Conservation (phyloP, 306 rosid species). For the Prosopis cineraria region DNA sequence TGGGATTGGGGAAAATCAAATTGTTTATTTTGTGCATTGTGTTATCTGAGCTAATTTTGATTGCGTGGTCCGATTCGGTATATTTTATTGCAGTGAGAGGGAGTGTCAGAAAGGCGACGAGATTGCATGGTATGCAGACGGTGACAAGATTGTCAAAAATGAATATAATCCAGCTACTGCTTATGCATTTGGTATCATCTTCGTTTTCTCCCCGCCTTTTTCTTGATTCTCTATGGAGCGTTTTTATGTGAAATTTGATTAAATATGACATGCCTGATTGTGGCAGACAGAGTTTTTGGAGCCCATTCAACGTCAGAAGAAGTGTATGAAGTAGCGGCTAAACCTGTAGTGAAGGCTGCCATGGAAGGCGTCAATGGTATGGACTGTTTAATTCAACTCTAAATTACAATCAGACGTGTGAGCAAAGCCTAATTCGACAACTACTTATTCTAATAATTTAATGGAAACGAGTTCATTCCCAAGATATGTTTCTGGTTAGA, state of each 20-base stretch:
- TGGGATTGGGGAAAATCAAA: conserved; percentile 27
- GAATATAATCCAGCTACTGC: conserved; percentile 86
- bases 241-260: conserved; percentile 21
- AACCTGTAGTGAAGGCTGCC: conserved; percentile 90
- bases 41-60: conserved; percentile 43
- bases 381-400: conserved; percentile 27
- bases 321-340: conserved; percentile 95
- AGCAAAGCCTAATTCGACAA: conserved; percentile 1
- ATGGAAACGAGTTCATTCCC: conserved; percentile 22
- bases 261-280: conserved; percentile 37
- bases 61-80: conserved; percentile 28
- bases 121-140: conserved; percentile 94
- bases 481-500: conserved; percentile 18
- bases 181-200: conserved; percentile 82
- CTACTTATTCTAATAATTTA: conserved; percentile 16
- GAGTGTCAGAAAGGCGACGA: conserved; percentile 95
- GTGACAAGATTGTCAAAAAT: conserved; percentile 85
- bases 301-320: conserved; percentile 70
- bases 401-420: conserved; percentile 6
- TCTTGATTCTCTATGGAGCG: not conserved
- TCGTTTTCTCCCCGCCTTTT: not conserved
- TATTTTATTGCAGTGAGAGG: conserved; percentile 73
- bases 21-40: conserved; percentile 25
- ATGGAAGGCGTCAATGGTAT: conserved; percentile 98
- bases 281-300: conserved; percentile 95